A percentile compares a stretch with the other conserved stretches of the same genome.
Conservation (phyloP, 2,329 filamentous ascomycete genomes). For the Aspergillus fischeri region DNA sequence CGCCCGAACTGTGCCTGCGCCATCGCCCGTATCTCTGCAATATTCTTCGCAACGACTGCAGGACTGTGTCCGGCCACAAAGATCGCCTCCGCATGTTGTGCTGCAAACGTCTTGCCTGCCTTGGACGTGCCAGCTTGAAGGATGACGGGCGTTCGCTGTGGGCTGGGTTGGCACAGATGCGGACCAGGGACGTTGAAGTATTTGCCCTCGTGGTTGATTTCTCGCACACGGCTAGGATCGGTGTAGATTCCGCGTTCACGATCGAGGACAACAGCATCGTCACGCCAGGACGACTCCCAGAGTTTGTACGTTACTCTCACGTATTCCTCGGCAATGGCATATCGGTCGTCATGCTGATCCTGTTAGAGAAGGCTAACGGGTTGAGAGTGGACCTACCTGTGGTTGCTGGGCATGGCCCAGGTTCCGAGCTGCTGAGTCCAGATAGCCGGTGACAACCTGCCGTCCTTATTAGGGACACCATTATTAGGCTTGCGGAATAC, state of each 20-base stretch:
- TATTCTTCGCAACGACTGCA: conserved; percentile 56
- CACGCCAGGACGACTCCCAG: conserved; percentile 63
- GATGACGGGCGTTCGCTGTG: conserved; percentile 65
- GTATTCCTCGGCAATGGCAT: conserved; percentile 62
- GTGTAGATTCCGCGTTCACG: conserved; percentile 58
- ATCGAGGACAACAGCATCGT: conserved; percentile 61
- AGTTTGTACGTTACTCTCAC: conserved; percentile 63
- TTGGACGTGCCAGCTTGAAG: conserved; percentile 67
- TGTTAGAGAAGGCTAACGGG: neutral
- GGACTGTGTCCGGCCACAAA: conserved; percentile 66
- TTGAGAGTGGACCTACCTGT: conserved; percentile 18
- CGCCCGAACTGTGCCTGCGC: conserved; percentile 53
- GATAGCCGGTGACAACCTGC: conserved; percentile 63
- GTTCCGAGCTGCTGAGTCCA: conserved; percentile 63
- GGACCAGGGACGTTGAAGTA: conserved; percentile 62
- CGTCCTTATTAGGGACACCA: neutral
- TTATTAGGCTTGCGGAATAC: conserved; percentile 6
- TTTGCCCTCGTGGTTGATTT: conserved; percentile 64
- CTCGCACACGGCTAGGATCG: conserved; percentile 53
- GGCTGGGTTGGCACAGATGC: conserved; percentile 62
- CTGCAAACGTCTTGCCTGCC: conserved; percentile 63
- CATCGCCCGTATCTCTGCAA: conserved; percentile 58
- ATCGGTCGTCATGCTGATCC: conserved; percentile 60
- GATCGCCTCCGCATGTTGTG: conserved; percentile 67
- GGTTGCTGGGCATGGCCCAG: conserved; percentile 55